Conservation (phyloP, 2,329 filamentous ascomycete species). For the Trichothecium sympodiale region DNA sequence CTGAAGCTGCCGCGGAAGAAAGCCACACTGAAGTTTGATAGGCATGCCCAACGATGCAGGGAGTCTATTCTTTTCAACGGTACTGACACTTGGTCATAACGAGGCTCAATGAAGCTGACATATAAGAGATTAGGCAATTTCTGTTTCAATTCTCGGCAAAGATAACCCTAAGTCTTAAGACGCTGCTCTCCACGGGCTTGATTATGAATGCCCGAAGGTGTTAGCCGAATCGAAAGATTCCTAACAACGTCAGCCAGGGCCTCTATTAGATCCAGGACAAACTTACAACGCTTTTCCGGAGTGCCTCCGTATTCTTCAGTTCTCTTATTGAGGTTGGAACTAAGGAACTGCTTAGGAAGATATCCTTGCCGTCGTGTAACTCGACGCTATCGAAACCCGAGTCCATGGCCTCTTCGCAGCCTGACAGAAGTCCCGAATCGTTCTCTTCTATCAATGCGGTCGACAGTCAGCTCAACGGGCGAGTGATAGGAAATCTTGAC, state of each 20-base stretch:
- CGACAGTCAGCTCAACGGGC: slow-evolving; percentile 22
- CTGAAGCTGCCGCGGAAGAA: slow-evolving; percentile 28
- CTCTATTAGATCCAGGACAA: slow-evolving; percentile 33
- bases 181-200: slow-evolving; percentile 12
- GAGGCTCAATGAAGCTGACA: slow-evolving; percentile 31
- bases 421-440: slow-evolving; percentile 15
- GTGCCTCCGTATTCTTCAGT: slow-evolving; percentile 40
- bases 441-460: slow-evolving; percentile 29
- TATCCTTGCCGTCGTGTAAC: slow-evolving; percentile 25
- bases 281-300: slow-evolving; percentile 33
- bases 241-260: slow-evolving; percentile 19
- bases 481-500: slow-evolving; percentile 23
- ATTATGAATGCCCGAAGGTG: slow-evolving; percentile 32
- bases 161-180: background rate
- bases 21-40: slow-evolving; percentile 20
- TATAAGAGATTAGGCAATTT: background rate
- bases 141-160: background rate
- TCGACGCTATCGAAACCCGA: slow-evolving; percentile 64
- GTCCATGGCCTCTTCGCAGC: slow-evolving; percentile 35
- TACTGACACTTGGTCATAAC: slow-evolving; percentile 33
- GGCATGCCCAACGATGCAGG: slow-evolving; percentile 13
- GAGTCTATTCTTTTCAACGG: slow-evolving; percentile 30
- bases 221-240: slow-evolving; percentile 28
- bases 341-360: slow-evolving; percentile 39
- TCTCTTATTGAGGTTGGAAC: slow-evolving; percentile 21